Evolutionary conservation across 2,329 filamentous ascomycete genomes (phyloP).

Genomic region (Alternaria metachromatica): DNA sequence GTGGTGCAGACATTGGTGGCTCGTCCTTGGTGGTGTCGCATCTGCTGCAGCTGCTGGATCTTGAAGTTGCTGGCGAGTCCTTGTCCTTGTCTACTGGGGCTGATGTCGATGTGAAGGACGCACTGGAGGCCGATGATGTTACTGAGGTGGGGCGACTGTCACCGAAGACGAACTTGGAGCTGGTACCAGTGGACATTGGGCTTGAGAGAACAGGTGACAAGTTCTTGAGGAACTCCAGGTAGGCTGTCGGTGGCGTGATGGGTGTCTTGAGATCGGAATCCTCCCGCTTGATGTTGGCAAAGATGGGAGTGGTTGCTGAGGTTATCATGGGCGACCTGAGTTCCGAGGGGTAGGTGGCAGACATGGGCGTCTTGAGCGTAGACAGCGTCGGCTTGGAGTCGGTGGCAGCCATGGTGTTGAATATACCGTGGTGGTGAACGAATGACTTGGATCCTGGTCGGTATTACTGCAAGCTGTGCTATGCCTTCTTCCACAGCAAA

Average conservation of each 20-base stretch:
- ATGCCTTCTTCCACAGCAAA: constrained; percentile 37
- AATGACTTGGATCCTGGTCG: constrained; percentile 37
- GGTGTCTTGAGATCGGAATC: constrained; percentile 72
- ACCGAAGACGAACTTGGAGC: constrained; percentile 58
- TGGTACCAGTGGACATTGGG: constrained; percentile 66
- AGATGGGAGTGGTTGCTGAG: constrained; percentile 53
- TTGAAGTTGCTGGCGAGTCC: constrained; percentile 44
- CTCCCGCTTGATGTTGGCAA: constrained; percentile 68
- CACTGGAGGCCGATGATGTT: constrained; percentile 46
- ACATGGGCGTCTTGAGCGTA: constrained; percentile 63
- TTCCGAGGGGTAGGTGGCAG: constrained; percentile 63
- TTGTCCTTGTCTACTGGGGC: constrained; percentile 36
- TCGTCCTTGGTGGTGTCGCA: constrained; percentile 43
- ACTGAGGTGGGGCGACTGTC: constrained; percentile 50
- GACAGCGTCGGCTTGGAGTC: constrained; percentile 51
- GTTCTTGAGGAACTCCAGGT: constrained; percentile 90
- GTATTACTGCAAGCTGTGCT: constrained; percentile 28
- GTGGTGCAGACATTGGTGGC: constrained; percentile 53
- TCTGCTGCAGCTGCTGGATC: constrained; percentile 49
- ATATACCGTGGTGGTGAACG: constrained; percentile 26
- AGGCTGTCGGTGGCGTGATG: constrained; percentile 88
- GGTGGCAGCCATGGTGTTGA: constrained; percentile 47
- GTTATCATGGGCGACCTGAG: constrained; percentile 69
- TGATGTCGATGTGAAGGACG: constrained; percentile 46
- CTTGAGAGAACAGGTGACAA: constrained; percentile 75